These are phyloP conservation scores for Vanrija sp. DNA, from an alignment of 1,284 basidiomycete species.

Conservation along the genomic window DNA sequence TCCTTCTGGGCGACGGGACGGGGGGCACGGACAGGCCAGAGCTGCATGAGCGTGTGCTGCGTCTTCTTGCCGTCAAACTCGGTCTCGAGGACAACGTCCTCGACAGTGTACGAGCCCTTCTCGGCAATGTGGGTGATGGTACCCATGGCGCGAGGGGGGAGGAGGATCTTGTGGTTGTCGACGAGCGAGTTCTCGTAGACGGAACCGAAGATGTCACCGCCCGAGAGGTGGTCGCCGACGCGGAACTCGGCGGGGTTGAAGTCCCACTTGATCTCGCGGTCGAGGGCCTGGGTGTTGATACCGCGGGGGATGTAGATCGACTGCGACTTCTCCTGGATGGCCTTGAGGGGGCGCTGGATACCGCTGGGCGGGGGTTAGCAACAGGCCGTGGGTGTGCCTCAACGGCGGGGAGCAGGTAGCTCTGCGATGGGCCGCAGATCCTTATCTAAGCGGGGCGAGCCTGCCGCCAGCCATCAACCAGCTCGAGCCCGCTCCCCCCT, in stretches of 20 bases:
- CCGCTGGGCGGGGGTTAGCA: constrained; percentile 52
- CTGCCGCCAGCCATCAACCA: not conserved
- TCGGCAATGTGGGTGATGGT: constrained; percentile 92
- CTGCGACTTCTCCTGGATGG: constrained; percentile 92
- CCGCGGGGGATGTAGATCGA: constrained; percentile 98
- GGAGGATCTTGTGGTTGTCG: constrained; percentile 95
- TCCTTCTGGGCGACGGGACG: constrained; percentile 92
- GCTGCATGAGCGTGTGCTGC: constrained; percentile 92
- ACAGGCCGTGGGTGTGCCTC: too few species aligned
- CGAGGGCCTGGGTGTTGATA: constrained; percentile 94
- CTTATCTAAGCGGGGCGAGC: not conserved
- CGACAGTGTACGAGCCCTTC: constrained; percentile 87
- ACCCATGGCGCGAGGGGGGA: constrained; percentile 87
- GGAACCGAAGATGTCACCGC: constrained; percentile 91
- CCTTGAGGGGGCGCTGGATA: constrained; percentile 85
- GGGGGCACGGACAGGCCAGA: constrained; percentile 98
- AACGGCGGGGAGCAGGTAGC: too few species aligned
- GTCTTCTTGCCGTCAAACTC: constrained; percentile 96
- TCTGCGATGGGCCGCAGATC: not conserved
- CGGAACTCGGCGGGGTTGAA: constrained; percentile 83
- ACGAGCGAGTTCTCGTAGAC: constrained; percentile 98
- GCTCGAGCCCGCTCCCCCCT: not conserved
- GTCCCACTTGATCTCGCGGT: constrained; percentile 88
- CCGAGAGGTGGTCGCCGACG: constrained; percentile 93
- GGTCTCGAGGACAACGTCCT: constrained; percentile 95